Percentiles rank a stretch among this genome's conserved stretches.
phyloP scores from a whole-genome alignment of 176 grass and related monocot genomes.

The Musa acuminata region DNA sequence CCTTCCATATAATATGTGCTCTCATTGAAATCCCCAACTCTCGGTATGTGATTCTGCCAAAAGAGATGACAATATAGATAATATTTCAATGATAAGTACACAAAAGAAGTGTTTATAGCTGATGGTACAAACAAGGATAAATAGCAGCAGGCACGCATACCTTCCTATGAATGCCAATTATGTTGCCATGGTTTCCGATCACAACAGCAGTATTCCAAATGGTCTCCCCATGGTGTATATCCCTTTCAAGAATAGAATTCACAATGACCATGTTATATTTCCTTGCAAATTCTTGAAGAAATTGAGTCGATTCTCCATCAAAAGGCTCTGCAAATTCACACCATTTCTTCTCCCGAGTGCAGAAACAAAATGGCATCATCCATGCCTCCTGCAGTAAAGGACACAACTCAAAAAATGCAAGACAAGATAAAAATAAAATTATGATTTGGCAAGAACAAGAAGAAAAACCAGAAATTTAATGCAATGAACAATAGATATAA shows the following conservation, averaged over 20 bases:
- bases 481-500: too few species aligned
- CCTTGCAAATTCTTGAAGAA: conserved; percentile 70
- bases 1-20: conserved; percentile 99
- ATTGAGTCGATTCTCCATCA: conserved; percentile 84
- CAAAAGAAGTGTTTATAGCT: background rate
- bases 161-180: conserved; percentile 91
- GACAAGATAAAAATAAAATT: background rate
- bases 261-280: conserved; percentile 98
- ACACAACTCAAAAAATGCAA: conserved; percentile 12
- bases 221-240: conserved; percentile 85
- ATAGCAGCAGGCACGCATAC: conserved; percentile 23
- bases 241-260: conserved; percentile 85
- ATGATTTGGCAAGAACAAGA: background rate
- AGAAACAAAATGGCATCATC: conserved; percentile 98
- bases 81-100: too few species aligned
- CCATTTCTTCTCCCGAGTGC: conserved; percentile 94
- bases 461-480: too few species aligned
- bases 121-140: background rate
- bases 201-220: conserved; percentile 90
- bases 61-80: too few species aligned
- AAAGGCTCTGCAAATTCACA: conserved; percentile 89
- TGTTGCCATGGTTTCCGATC: conserved; percentile 94
- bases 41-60: conserved; percentile 89
- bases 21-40: conserved; percentile 99
- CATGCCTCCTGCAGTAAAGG: conserved; percentile 70